Base-by-base conservation (phyloP, 208 protist species). In the Entamoeba dispar region DNA sequence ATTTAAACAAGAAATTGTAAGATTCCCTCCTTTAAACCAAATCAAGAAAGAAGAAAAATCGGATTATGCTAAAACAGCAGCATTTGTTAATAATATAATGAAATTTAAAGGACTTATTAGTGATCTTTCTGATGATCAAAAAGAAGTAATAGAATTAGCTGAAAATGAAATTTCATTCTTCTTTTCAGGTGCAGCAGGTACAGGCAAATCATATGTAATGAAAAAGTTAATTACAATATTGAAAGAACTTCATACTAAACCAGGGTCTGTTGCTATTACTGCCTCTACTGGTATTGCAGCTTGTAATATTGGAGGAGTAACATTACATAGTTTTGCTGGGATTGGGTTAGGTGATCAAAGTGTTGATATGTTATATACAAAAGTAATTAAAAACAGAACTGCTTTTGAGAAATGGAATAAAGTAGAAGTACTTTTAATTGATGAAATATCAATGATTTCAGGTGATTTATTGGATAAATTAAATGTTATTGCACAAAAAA, bases 361-460 rank as follows among this genome's bases (percentile, higher is more conserved):
- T 52, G 5, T 61, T n/a, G 2, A 10, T 15, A 51, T 93, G 5
- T 19, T 94, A 49, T 38, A 91, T 3, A 38, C 3, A 61, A 38
- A 6, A 14, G 57, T 93, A 15, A 14, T 6, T 15, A 49, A n/a
- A 34, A 91, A 43, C 12, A n/a, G 34, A 17, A 17, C 50, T 55
- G 50, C 50, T 55, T 55, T 55, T 8, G 50, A 55, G 3, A 86
- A 93, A 91, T 95, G 93, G 94, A 15, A 77, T 6, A 17, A 50
- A 6, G 34, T 3, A 2, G 86, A 8, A 51, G 43, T 50, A 31
- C 91, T 96, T 3, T 93, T 96, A 73, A 94, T 96, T 49, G 91
- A 92, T 57, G 95, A 96, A 91, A 94, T 96, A 34, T 95, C 93
- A 14, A 96, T 96, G 95, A 91, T 96, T 31, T 22, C 57, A 22